Conservation (phyloP, 2,329 filamentous ascomycete genomes). For the Fusarium humuli region DNA sequence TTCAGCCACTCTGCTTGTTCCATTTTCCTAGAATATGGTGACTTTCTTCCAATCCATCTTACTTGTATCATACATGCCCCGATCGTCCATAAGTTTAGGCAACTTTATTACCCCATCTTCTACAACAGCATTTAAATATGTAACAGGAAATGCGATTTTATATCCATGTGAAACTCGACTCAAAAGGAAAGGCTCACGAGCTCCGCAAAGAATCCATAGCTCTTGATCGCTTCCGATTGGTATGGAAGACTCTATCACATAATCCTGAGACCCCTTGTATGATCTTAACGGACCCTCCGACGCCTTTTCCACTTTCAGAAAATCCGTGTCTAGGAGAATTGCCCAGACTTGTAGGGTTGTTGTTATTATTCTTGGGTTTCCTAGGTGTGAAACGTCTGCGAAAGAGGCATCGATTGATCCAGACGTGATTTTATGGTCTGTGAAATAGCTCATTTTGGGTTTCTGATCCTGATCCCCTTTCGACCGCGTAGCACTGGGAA, state of each 20-base stretch:
- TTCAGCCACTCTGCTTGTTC: background rate
- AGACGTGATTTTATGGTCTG: background rate
- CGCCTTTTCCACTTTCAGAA: too few relatives aligned
- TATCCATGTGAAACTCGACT: background rate
- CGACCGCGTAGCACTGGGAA: too few relatives aligned
- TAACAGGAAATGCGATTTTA: too few relatives aligned
- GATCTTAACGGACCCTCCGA: background rate
- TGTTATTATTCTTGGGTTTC: fast-evolving
- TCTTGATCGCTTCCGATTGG: background rate
- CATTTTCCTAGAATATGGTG: background rate
- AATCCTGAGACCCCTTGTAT: background rate
- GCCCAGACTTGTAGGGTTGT: background rate
- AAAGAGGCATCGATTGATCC: background rate
- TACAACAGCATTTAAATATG: too few relatives aligned
- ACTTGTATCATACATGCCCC: background rate
- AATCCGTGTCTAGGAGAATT: background rate
- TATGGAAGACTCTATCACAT: background rate
- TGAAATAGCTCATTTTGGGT: too few relatives aligned
- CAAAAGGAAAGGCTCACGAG: background rate
- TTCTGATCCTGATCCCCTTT: too few relatives aligned
- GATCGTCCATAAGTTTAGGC: too few relatives aligned
- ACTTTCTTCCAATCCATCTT: conserved; percentile 1
- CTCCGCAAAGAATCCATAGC: background rate
- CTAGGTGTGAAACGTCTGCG: background rate
- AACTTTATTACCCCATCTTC: background rate